A percentile compares a stretch with the other conserved stretches of the same genome.
Evolutionary conservation across 805 yeast species (phyloP).

Genomic region (Sugiyamaella chiloensis): DNA sequence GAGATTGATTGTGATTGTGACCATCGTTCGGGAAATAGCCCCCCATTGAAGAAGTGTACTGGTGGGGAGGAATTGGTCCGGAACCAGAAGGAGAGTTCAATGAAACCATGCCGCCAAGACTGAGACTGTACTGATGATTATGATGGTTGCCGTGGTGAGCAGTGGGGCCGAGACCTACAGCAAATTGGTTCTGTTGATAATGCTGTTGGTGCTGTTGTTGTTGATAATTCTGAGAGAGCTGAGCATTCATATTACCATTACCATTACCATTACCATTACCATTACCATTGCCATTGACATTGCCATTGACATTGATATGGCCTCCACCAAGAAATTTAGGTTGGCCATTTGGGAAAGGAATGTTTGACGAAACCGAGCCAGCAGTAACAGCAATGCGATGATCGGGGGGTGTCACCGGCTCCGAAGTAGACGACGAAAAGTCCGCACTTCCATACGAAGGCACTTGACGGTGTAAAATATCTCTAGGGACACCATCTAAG

Average conservation of each 20-base stretch:
- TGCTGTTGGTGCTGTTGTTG: neutral
- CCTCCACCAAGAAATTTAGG: neutral
- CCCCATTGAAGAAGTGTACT: neutral
- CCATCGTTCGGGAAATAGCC: neutral
- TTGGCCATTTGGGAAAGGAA: too few relatives aligned
- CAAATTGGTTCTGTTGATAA: neutral
- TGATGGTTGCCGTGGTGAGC: neutral
- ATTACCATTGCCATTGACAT: too few relatives aligned
- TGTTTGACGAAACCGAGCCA: neutral
- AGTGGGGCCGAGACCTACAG: neutral
- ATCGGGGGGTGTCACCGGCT: constrained; percentile 17
- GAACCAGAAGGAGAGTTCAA: neutral
- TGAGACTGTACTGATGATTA: too few relatives aligned
- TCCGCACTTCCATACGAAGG: constrained; percentile 14
- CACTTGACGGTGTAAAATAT: constrained; percentile 6
- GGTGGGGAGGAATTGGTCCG: neutral
- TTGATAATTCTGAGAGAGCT: neutral
- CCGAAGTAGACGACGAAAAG: constrained; percentile 13
- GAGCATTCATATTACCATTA: neutral
- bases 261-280: neutral
- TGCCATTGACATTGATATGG: too few relatives aligned
- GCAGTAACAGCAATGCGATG: constrained; percentile 2
- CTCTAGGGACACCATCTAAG: neutral
- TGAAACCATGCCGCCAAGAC: neutral
- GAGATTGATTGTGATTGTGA: neutral